Evolutionary conservation across 139 green algal genomes (phyloP).

Genomic region (Chlorella sp.): DNA sequence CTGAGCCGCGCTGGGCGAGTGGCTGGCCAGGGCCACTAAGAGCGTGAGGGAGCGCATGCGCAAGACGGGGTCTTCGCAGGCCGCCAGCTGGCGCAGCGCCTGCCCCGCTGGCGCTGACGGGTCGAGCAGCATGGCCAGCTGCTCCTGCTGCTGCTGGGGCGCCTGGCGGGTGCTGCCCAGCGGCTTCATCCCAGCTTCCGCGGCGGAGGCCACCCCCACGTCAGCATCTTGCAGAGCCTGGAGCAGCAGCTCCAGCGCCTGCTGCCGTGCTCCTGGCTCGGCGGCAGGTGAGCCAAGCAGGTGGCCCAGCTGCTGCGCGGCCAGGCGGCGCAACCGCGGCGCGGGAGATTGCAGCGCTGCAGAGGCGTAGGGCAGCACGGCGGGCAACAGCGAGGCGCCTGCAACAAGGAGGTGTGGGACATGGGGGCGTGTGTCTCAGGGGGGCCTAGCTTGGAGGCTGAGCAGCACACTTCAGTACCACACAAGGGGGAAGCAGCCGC

Average conservation of each 20-base stretch:
- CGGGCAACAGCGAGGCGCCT: constrained; percentile 13
- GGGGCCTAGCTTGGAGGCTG: neutral
- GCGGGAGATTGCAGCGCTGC: constrained; percentile 7
- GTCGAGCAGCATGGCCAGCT: constrained; percentile 11
- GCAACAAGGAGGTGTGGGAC: neutral
- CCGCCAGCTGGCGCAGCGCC: constrained; percentile 3
- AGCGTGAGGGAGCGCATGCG: constrained; percentile 29
- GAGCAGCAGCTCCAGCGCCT: constrained; percentile 23
- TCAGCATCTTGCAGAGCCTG: constrained; percentile 16
- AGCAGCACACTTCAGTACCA: neutral
- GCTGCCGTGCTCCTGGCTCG: neutral
- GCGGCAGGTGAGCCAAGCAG: neutral
- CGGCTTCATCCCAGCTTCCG: constrained; percentile 20
- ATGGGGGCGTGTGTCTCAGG: neutral
- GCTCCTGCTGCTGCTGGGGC: neutral
- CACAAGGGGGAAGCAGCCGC: neutral
- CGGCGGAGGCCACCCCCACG: constrained; percentile 3
- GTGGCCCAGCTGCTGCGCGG: constrained; percentile 33
- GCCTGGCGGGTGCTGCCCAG: neutral
- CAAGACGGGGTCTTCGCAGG: constrained; percentile 27
- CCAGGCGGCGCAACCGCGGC: constrained; percentile 19
- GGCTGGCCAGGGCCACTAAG: constrained; percentile 15
- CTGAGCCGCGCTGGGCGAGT: neutral
- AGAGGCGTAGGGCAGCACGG: constrained; percentile 4
- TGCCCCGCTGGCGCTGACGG: neutral